These are phyloP conservation scores for Penicillium sp. DNA, from an alignment of 2,329 filamentous ascomycete species.

Conservation along the genomic window DNA sequence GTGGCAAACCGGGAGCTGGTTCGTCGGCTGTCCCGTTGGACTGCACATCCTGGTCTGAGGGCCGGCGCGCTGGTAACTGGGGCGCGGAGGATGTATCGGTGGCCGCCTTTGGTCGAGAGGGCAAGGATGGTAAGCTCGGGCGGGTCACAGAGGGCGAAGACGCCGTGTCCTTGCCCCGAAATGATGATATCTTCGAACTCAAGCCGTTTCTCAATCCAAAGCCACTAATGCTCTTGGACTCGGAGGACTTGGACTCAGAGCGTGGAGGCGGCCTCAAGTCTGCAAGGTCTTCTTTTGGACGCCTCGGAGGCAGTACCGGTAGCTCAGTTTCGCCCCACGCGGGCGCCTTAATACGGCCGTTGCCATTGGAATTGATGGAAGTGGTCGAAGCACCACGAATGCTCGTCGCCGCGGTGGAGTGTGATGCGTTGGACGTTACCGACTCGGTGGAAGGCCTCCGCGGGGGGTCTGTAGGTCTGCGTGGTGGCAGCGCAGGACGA, in stretches of 20 bases:
- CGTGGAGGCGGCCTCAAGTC: constrained; percentile 20
- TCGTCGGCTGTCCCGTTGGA: constrained; percentile 17
- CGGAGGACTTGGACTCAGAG: constrained; percentile 21
- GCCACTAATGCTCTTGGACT: constrained; percentile 5
- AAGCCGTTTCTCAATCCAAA: constrained; percentile 3
- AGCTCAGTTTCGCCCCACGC: constrained; percentile 56
- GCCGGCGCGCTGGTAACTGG: constrained; percentile 26
- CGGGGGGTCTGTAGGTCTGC: constrained; percentile 37
- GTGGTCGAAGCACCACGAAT: constrained; percentile 37
- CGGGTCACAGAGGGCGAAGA: constrained; percentile 8
- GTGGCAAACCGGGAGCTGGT: constrained; percentile 14
- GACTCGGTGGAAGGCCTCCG: constrained; percentile 51
- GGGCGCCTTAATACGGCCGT: constrained; percentile 51
- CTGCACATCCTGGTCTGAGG: constrained; percentile 19
- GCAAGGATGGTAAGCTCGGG: constrained; percentile 9
- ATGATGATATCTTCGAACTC: constrained; percentile 13
- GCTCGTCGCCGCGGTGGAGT: constrained; percentile 45
- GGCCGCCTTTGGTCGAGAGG: constrained; percentile 2
- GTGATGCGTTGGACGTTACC: constrained; percentile 52
- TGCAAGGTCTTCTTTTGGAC: constrained; percentile 27
- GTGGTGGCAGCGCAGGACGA: constrained; percentile 50
- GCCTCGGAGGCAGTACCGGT: constrained; percentile 55
- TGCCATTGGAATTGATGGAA: constrained; percentile 26
- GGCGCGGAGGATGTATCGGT: constrained; percentile 17
- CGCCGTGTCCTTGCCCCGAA: constrained; percentile 12